Base-by-base conservation (phyloP, 129 eudicot species). In the Erigeron canadensis region DNA sequence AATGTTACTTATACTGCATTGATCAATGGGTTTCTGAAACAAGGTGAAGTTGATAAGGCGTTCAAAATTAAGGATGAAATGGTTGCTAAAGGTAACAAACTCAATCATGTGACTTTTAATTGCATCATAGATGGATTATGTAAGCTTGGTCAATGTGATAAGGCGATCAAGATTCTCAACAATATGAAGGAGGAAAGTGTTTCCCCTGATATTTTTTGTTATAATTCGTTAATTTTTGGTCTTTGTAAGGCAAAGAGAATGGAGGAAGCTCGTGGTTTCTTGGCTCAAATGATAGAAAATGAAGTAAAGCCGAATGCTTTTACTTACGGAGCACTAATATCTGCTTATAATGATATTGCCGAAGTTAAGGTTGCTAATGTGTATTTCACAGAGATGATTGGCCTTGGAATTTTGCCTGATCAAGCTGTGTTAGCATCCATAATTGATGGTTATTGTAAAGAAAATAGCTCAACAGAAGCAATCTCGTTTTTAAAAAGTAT, bases 21-120 rank as follows among this genome's bases (percentile, higher is more conserved):
- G 75, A 83, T 90, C 7, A 86, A 87, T 75, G 95, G 95, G 77
- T 90, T 90, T 62, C 76, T 90, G 77, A 90, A 83, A 79, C 85
- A 85, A 77, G 95, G 91, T 39, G 80, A 85, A 37, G 60, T 84
- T 23, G 89, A 83, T 5, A 87, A 85, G 75, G 96, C 91, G 57
- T 75, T 80, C 8, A 78, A 45, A 51, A 58, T 85, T 21, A 87
- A 66, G 23, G 64, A 71, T 28, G 85, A 76, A 66, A 76, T 72
- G 73, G 74, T 62, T 60, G 60, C 44, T 63, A 37, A 42, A 18
- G 76, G 81, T 16, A 34, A 23, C 4, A 40, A 67, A 61, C 44
- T 80, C 56, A 72, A 77, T 68, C 47, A 71, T 56, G 80, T 74
- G 60, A 73, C 80, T 10, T 82, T 67, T 53, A 77, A 63, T 63